Percentiles rank a stretch among this genome's conserved stretches.
phyloP scores from a whole-genome alignment of 345 rosid species.

The Reutealis trisperma region DNA sequence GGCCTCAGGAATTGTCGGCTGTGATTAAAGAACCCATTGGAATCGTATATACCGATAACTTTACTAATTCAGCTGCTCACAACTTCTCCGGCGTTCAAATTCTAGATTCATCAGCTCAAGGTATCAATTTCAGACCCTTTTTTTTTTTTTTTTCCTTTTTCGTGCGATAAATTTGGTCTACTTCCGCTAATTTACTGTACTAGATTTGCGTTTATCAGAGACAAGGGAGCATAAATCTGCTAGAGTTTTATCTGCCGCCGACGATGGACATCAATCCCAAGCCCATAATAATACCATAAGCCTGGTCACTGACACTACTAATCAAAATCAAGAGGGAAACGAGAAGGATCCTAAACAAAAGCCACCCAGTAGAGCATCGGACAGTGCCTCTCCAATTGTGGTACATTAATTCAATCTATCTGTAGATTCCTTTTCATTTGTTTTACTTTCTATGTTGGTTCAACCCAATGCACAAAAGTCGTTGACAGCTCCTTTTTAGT shows the following conservation, averaged over 20 bases:
- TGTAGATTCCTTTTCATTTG: background rate
- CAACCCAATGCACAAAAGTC: background rate
- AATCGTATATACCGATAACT: slow-evolving; percentile 49
- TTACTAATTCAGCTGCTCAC: slow-evolving; percentile 12
- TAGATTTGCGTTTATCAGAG: slow-evolving; percentile 36
- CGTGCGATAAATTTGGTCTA: background rate
- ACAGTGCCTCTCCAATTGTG: slow-evolving; percentile 10
- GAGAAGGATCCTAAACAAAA: background rate
- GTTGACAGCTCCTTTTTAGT: slow-evolving; percentile 6
- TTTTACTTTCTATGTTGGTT: background rate
- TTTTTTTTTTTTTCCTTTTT: background rate
- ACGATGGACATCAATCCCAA: slow-evolving; percentile 46
- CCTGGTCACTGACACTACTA: slow-evolving; percentile 46
- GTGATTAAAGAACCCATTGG: slow-evolving; percentile 54
- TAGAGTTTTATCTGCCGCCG: slow-evolving; percentile 69
- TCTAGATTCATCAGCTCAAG: background rate
- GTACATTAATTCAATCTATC: slow-evolving; percentile 4
- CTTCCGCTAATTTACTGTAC: slow-evolving; percentile 1
- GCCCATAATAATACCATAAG: slow-evolving; percentile 46
- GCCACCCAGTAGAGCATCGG: background rate
- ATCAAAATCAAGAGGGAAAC: slow-evolving; percentile 15
- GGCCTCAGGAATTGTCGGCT: slow-evolving; percentile 55
- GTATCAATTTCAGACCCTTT: background rate
- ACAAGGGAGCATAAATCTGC: slow-evolving; percentile 63
- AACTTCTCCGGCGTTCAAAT: background rate